A percentile compares a stretch with the other conserved stretches of the same genome.
Evolutionary conservation across 345 rosid species (phyloP).

Genomic region (Acer saccharum): DNA sequence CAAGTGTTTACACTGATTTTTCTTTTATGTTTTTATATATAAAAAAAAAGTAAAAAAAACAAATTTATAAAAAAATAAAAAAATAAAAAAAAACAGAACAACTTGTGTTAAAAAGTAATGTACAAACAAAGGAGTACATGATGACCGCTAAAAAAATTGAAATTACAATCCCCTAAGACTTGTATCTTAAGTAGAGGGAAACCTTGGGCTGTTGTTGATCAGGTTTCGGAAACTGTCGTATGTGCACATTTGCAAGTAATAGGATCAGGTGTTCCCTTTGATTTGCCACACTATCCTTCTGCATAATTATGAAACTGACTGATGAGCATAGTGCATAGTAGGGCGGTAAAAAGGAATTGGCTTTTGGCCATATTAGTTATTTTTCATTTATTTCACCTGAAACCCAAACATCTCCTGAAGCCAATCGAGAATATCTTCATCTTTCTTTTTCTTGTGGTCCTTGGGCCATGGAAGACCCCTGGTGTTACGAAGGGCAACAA

Average conservation of each 20-base stretch:
- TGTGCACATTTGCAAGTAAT: slow-evolving; percentile 96
- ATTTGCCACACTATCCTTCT: slow-evolving; percentile 97
- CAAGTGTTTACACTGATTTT: too few relatives aligned
- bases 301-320: slow-evolving; percentile 28
- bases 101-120: background rate
- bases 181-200: slow-evolving; percentile 8
- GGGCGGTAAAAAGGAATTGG: background rate
- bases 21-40: too few relatives aligned
- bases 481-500: slow-evolving; percentile 90
- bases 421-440: slow-evolving; percentile 97
- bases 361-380: background rate
- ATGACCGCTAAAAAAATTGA: background rate
- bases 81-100: background rate
- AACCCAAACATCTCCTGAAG: slow-evolving; percentile 98
- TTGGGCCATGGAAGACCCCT: slow-evolving; percentile 99
- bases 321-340: slow-evolving; percentile 8
- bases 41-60: too few relatives aligned
- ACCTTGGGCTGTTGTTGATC: slow-evolving; percentile 99
- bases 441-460: slow-evolving; percentile 77
- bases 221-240: slow-evolving; percentile 92
- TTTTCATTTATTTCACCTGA: slow-evolving; percentile 55
- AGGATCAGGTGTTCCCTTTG: slow-evolving; percentile 98
- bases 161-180: background rate
- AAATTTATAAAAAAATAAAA: too few relatives aligned
- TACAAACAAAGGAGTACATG: background rate